A percentile compares a stretch with the other conserved stretches of the same genome.
Conservation (phyloP, 1,139 yeast genomes). For the Saccharomyces hybrid region DNA sequence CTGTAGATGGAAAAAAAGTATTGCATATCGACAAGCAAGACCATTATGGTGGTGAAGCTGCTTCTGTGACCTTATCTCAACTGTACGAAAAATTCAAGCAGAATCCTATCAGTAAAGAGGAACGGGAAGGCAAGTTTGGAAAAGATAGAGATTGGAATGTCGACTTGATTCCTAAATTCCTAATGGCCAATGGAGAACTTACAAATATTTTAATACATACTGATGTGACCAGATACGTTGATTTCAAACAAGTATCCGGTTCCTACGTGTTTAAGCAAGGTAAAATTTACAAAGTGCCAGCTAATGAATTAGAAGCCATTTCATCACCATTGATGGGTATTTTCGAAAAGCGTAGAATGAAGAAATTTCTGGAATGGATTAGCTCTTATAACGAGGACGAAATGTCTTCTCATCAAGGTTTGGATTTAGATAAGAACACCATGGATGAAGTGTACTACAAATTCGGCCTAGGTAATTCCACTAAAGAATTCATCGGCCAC, state of each 20-base stretch:
- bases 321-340: conserved; percentile 90
- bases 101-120: conserved; percentile 57
- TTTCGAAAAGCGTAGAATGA: conserved; percentile 93
- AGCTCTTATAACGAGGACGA: conserved; percentile 76
- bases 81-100: conserved; percentile 68
- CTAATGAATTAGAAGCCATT: conserved; percentile 85
- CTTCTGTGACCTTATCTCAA: conserved; percentile 45
- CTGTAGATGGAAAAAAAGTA: conserved; percentile 95
- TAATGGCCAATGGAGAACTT: conserved; percentile 97
- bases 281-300: conserved; percentile 88
- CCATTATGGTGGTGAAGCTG: conserved; percentile 80
- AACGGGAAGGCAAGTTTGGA: conserved; percentile 46
- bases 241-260: conserved; percentile 91
- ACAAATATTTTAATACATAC: conserved; percentile 93
- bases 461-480: conserved; percentile 86
- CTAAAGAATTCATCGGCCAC: conserved; percentile 94
- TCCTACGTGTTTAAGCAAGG: conserved; percentile 87
- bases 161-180: conserved; percentile 90
- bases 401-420: conserved; percentile 72
- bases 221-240: conserved; percentile 90
- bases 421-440: conserved; percentile 78
- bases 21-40: conserved; percentile 94
- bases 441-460: conserved; percentile 88
- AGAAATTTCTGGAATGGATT: conserved; percentile 81
- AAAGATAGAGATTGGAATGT: conserved; percentile 97